Conservation (phyloP, 129 eudicot species). For the Helianthus tuberosus region DNA sequence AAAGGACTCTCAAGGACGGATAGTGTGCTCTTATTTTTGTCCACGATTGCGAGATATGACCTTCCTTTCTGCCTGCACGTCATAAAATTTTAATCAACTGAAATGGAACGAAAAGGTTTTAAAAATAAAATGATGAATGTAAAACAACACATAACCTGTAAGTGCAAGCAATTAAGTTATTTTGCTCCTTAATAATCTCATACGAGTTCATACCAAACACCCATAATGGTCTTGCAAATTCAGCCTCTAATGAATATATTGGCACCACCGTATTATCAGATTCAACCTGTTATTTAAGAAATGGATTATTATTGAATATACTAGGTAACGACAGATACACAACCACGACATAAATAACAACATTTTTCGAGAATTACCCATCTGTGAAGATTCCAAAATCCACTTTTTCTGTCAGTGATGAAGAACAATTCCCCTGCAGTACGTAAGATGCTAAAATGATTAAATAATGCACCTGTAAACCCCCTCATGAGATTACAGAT, state of each 20-base stretch:
- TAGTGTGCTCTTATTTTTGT: constrained; percentile 51
- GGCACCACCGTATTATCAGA: constrained; percentile 68
- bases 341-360: constrained; percentile 2
- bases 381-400: constrained; percentile 92
- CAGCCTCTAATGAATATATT: constrained; percentile 72
- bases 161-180: constrained; percentile 77
- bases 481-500: not conserved
- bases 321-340: not conserved
- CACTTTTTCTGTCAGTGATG: constrained; percentile 79
- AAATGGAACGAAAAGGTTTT: constrained; percentile 3
- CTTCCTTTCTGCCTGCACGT: constrained; percentile 80
- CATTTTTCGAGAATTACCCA: constrained; percentile 59
- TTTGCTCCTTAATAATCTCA: constrained; percentile 59
- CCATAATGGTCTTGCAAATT: constrained; percentile 91
- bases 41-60: constrained; percentile 78
- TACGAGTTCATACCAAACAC: constrained; percentile 92
- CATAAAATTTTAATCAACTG: not conserved
- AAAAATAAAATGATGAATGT: not conserved
- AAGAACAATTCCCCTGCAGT: constrained; percentile 88
- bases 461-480: not conserved
- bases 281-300: constrained; percentile 57
- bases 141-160: constrained; percentile 63
- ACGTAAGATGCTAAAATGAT: constrained; percentile 22
- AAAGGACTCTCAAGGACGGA: constrained; percentile 71
- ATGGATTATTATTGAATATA: not conserved